Percentiles rank a stretch among this genome's conserved stretches.
phyloP scores from a whole-genome alignment of 352 stramenopile genomes.

The Sclerospora graminicola region DNA sequence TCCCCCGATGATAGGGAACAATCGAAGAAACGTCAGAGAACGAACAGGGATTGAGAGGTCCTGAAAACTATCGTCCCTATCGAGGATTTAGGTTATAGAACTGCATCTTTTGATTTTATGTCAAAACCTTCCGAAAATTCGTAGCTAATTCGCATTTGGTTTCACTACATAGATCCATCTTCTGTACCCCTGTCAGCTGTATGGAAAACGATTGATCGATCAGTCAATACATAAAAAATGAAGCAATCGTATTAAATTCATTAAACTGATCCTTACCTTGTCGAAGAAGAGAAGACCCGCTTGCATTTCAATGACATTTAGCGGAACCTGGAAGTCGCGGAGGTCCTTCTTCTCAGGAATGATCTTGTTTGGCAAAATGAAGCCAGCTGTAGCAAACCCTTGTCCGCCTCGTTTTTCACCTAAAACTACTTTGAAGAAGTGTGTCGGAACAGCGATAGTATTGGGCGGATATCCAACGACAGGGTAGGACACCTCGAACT shows the following conservation, averaged over 20 bases:
- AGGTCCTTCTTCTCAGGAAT: conserved; percentile 72
- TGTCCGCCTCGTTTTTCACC: conserved; percentile 35
- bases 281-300: conserved; percentile 91
- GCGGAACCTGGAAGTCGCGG: conserved; percentile 78
- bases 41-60: no score
- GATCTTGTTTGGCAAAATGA: conserved; percentile 89
- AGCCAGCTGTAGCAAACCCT: conserved; percentile 79
- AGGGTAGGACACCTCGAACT: conserved; percentile 59
- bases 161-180: conserved; percentile 49
- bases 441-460: conserved; percentile 88
- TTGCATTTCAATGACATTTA: conserved; percentile 89
- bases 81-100: no score
- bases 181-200: conserved; percentile 38
- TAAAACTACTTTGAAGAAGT: conserved; percentile 95
- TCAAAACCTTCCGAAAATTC: conserved; percentile 31
- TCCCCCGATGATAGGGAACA: no score
- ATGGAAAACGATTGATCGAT: background rate
- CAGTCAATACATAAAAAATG: no score
- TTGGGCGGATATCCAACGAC: conserved; percentile 82
- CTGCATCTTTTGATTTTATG: background rate
- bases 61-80: no score
- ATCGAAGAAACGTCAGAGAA: no score
- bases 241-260: no score
- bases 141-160: conserved; percentile 48
- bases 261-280: conserved; percentile 24